Evolutionary conservation across 2,329 filamentous ascomycete genomes (phyloP).

Genomic region (Fusarium tjaetaba): DNA sequence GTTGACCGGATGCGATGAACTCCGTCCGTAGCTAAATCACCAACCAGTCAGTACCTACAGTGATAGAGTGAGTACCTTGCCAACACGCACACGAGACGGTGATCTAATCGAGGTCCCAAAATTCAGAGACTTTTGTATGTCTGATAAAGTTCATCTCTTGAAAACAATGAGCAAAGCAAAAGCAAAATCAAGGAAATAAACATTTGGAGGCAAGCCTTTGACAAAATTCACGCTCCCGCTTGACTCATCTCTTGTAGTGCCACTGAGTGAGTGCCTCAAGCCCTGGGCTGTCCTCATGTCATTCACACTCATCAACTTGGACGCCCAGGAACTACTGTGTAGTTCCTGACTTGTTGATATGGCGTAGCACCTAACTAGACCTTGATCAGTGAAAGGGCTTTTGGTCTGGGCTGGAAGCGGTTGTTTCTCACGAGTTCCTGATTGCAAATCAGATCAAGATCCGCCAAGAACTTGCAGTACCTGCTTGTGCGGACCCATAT

Average conservation of each 20-base stretch:
- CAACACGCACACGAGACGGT: not conserved
- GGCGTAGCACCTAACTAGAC: not conserved
- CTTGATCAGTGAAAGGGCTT: not conserved
- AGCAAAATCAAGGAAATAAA: not conserved
- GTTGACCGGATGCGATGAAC: conserved; percentile 39
- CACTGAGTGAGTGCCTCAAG: not conserved
- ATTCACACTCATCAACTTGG: not conserved
- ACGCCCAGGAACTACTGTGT: not conserved
- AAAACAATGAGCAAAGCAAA: not conserved
- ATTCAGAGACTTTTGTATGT: too few species aligned
- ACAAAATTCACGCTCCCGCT: not conserved
- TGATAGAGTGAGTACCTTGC: not conserved
- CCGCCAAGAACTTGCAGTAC: not conserved
- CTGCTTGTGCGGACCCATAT: not conserved
- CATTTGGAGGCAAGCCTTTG: not conserved
- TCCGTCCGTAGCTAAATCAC: conserved; percentile 1
- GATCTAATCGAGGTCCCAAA: not conserved
- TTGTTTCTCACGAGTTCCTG: not conserved
- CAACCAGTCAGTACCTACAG: not conserved
- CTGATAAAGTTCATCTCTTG: not conserved
- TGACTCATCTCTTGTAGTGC: not conserved
- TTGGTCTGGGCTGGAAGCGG: conserved; percentile 8
- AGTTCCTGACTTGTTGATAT: not conserved
- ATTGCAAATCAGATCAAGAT: conserved; percentile 3
- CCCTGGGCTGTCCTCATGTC: not conserved